Evolutionary conservation across 148 eudicot species (phyloP), one percentile per base, ranked within the genome.

Genomic region (Rhododendron vialii): DNA sequence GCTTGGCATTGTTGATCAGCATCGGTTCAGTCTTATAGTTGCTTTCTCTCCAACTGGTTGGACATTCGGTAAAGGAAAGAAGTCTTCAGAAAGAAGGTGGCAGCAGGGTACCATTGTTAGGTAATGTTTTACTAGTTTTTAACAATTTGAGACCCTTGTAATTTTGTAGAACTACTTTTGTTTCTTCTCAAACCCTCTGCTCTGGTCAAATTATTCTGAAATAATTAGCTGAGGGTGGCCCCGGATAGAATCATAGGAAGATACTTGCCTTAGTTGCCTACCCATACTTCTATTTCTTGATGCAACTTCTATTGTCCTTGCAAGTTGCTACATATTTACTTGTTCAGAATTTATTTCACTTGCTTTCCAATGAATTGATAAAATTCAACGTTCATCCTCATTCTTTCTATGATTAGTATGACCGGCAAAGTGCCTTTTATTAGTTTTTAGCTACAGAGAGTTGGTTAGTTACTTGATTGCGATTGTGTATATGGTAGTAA

Each of bases 11-110:
- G 14, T 82, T 86, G 85, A 77, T 81, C 94, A 96, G 99, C 92
- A 84, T 84, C 91, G 94, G 38, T 95, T 85, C 87, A 95, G 94
- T 88, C 93, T 96, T 12, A 92, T 96, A 87, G 95, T 96, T 80
- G 96, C 98, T 67, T 95, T 96, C 90, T 94, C 99, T 80, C 99
- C 99, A 30, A 94, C 98, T 88, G 99, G 99, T 67, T 96, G 98
- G 99, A 86, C 98, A 41, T 93, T 95, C 80, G 95, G 95, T 85
- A 96, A 93, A 90, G 99, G 98, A 74, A 95, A 91, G 91, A 92
- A 93, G 91, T 89, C 94, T 80, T 86, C 96, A 30, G 98, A 98
- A 81, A 93, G 93, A 90, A 93, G 97, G 88, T 93, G 92, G 92
- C 98, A 96, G 88, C 96, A 96, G 95, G 98, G 98, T 89, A 96